phyloP scores from a whole-genome alignment of 2,329 filamentous ascomycete genomes.

The Cercospora zeae-maydis region DNA sequence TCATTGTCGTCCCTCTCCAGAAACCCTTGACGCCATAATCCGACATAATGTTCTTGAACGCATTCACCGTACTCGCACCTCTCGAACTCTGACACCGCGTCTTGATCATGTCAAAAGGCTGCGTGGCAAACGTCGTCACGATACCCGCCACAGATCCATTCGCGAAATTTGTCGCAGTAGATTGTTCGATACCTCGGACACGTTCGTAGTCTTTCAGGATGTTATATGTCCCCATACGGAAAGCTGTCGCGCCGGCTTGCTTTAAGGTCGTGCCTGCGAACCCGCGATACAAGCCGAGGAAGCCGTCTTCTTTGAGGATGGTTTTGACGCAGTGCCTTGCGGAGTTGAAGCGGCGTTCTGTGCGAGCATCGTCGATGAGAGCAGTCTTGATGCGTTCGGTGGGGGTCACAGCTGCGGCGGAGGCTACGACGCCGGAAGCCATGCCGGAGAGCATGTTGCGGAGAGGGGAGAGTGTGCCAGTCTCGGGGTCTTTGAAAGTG shows the following conservation, averaged over 20 bases:
- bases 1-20: slow-evolving; percentile 67
- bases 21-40: slow-evolving; percentile 60
- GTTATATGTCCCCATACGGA: slow-evolving; percentile 61
- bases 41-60: slow-evolving; percentile 51
- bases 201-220: slow-evolving; percentile 59
- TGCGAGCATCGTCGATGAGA: slow-evolving; percentile 59
- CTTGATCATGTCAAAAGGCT: slow-evolving; percentile 63
- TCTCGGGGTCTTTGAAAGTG: slow-evolving; percentile 52
- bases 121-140: slow-evolving; percentile 58
- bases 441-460: slow-evolving; percentile 62
- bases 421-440: slow-evolving; percentile 60
- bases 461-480: slow-evolving; percentile 54
- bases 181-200: slow-evolving; percentile 48
- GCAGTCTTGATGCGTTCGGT: slow-evolving; percentile 68
- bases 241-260: slow-evolving; percentile 59
- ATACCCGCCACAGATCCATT: slow-evolving; percentile 60
- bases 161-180: slow-evolving; percentile 55
- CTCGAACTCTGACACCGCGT: slow-evolving; percentile 59
- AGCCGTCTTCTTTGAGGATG: slow-evolving; percentile 52
- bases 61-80: slow-evolving; percentile 56
- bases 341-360: slow-evolving; percentile 48
- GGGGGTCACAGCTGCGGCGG: slow-evolving; percentile 62
- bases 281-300: slow-evolving; percentile 56
- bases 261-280: slow-evolving; percentile 60
- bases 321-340: slow-evolving; percentile 51